Base-by-base conservation (phyloP, 805 yeast genomes). In the Candida pseudoglaebosa region DNA sequence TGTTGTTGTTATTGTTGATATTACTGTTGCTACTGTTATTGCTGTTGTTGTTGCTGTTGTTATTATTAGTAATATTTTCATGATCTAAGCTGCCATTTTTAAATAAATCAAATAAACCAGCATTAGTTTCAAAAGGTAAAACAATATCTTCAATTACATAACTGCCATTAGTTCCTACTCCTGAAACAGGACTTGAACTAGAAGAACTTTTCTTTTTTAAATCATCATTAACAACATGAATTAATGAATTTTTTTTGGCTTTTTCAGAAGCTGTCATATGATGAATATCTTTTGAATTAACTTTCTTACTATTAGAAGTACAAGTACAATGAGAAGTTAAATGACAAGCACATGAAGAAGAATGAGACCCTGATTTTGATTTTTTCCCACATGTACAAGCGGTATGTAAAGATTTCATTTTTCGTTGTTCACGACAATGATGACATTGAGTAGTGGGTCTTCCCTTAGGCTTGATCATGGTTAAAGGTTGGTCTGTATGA, bases 401-500 rank as follows among this genome's bases (percentile, higher is more conserved):
- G 5, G 76, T 76, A 55, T 85, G 93, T 2, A 78, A 66, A 50
- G 82, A 79, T 49, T 81, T 82, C 44, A 70, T 54, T 53, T 79
- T 81, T 26, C 95, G 67, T 48, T 81, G 75, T 41, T 82, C 87
- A 45, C 88, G 80, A 57, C 96, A 91, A 56, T 85, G 95, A 28
- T 74, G 70, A 54, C 98, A 91, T 54, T 89, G 96, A 1, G 95
- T 82, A 0, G 96, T 80, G 1, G 99, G 99, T 40, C 99, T 71
- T 3, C 99, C 99, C 57, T 93, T 93, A 13, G 95, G 96, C 56
- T 93, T 93, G 59, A 93, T 91, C 85, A 84, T 84, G 57, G 85
- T 82, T 49, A 93, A 67, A 4, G 95, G 95, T 54, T 86, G 87
- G 49, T 93, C 96, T 0, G 90, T 79, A 59, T 93, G 99, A 32